Evolutionary conservation across 192 early-diverging fungal genomes (phyloP).

Genomic region (Coemansia sp.): DNA sequence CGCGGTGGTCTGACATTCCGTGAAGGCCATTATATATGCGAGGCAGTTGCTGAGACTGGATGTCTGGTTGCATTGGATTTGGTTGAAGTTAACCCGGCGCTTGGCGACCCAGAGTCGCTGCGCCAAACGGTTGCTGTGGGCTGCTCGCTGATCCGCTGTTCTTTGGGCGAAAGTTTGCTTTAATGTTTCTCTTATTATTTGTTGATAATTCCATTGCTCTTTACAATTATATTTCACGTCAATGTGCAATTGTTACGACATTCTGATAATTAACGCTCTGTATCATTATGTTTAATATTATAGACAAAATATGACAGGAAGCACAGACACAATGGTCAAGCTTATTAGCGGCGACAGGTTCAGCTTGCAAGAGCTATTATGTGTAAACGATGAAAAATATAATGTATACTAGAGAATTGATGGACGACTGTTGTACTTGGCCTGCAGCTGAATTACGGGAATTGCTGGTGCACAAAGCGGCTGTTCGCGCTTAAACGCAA

Average conservation of each 20-base stretch:
- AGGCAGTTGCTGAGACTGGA: conserved; percentile 84
- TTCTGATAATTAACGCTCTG: too few relatives aligned
- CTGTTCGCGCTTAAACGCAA: conserved; percentile 8
- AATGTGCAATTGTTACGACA: too few relatives aligned
- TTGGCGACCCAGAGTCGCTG: conserved; percentile 73
- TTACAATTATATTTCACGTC: too few relatives aligned
- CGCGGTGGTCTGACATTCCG: conserved; percentile 94
- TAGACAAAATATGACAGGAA: background rate
- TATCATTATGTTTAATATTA: background rate
- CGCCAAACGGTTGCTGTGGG: conserved; percentile 87
- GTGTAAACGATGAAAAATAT: too few relatives aligned
- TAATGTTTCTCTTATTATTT: background rate
- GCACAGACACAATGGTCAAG: conserved; percentile 8
- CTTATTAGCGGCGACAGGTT: conserved; percentile 79
- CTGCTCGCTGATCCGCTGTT: conserved; percentile 82
- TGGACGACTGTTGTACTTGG: background rate
- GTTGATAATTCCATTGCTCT: background rate
- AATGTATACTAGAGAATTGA: background rate
- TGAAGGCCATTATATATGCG: conserved; percentile 97
- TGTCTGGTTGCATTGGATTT: conserved; percentile 86
- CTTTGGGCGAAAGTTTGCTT: conserved; percentile 80
- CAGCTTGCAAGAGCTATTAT: background rate
- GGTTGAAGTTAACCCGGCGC: conserved; percentile 90
- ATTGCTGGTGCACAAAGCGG: conserved; percentile 1
- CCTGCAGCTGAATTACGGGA: background rate